These are phyloP conservation scores for Aspergillus sparsus DNA, from an alignment of 495 filamentous ascomycete species.

Conservation along the genomic window DNA sequence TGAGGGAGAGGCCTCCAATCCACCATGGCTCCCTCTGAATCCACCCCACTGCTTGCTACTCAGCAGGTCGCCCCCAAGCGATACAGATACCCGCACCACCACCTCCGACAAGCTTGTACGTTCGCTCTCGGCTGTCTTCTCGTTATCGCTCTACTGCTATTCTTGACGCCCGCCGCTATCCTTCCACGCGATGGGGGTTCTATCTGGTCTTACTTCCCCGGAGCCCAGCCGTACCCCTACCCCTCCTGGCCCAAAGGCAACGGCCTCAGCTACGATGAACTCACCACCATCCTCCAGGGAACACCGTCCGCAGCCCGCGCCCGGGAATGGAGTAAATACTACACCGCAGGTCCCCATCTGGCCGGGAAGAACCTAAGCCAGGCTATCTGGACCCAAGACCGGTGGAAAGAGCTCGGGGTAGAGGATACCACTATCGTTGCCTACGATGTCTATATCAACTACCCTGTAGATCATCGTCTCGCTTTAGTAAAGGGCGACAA, in stretches of 20 bases:
- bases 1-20: slow-evolving; percentile 38
- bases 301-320: slow-evolving; percentile 70
- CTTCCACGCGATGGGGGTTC: slow-evolving; percentile 41
- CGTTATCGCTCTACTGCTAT: slow-evolving; percentile 58
- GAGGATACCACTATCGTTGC: slow-evolving; percentile 66
- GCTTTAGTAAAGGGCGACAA: slow-evolving; percentile 66
- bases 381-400: slow-evolving; percentile 83
- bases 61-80: slow-evolving; percentile 44
- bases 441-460: slow-evolving; percentile 92
- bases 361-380: slow-evolving; percentile 86
- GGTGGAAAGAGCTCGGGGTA: slow-evolving; percentile 83
- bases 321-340: slow-evolving; percentile 86
- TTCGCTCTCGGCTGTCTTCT: slow-evolving; percentile 59
- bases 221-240: slow-evolving; percentile 42
- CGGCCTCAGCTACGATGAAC: slow-evolving; percentile 62
- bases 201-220: slow-evolving; percentile 45
- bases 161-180: slow-evolving; percentile 53
- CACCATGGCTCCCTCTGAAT: slow-evolving; percentile 44
- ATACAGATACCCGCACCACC: slow-evolving; percentile 67
- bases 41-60: slow-evolving; percentile 43
- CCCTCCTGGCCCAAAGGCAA: slow-evolving; percentile 45
- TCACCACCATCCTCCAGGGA: slow-evolving; percentile 67
- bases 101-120: slow-evolving; percentile 71
- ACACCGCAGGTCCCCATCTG: slow-evolving; percentile 84
- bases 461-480: slow-evolving; percentile 76